Percentiles rank a stretch among this genome's conserved stretches.
phyloP scores from a whole-genome alignment of 345 rosid species.

The Barbarea vulgaris region DNA sequence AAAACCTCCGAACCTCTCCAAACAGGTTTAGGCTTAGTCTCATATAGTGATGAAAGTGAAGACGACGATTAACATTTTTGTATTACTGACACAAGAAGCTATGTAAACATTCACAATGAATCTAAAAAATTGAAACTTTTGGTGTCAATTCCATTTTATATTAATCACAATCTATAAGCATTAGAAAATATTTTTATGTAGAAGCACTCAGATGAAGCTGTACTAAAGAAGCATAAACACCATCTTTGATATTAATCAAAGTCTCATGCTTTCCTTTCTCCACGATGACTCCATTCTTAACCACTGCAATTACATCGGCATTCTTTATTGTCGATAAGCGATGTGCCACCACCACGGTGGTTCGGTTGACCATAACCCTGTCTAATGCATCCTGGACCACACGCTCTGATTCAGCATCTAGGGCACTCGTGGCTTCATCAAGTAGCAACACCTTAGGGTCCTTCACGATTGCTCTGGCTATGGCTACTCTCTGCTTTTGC shows the following conservation, averaged over 20 bases:
- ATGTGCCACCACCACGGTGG: constrained; percentile 66
- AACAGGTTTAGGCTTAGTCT: constrained; percentile 66
- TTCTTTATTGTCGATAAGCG: constrained; percentile 62
- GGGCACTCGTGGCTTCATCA: constrained; percentile 79
- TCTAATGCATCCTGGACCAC: constrained; percentile 72
- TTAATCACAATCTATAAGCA: constrained; percentile 3
- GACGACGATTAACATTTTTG: constrained; percentile 48
- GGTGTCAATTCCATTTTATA: background rate
- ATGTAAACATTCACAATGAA: constrained; percentile 14
- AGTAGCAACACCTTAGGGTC: constrained; percentile 62
- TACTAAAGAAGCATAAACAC: constrained; percentile 64
- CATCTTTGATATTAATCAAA: constrained; percentile 50
- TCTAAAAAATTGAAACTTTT: background rate
- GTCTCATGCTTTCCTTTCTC: constrained; percentile 70
- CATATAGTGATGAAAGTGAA: constrained; percentile 92
- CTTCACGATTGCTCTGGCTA: constrained; percentile 72
- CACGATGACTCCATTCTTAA: constrained; percentile 54
- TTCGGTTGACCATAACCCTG: constrained; percentile 56
- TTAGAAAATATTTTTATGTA: background rate
- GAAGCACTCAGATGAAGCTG: constrained; percentile 57
- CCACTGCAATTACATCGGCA: constrained; percentile 62
- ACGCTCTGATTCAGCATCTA: constrained; percentile 72
- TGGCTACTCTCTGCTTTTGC: constrained; percentile 80
- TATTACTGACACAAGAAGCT: constrained; percentile 22
- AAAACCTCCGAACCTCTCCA: constrained; percentile 37